Base-by-base conservation (phyloP, 768 basidiomycete genomes). In the Suillus cothurnatus region DNA sequence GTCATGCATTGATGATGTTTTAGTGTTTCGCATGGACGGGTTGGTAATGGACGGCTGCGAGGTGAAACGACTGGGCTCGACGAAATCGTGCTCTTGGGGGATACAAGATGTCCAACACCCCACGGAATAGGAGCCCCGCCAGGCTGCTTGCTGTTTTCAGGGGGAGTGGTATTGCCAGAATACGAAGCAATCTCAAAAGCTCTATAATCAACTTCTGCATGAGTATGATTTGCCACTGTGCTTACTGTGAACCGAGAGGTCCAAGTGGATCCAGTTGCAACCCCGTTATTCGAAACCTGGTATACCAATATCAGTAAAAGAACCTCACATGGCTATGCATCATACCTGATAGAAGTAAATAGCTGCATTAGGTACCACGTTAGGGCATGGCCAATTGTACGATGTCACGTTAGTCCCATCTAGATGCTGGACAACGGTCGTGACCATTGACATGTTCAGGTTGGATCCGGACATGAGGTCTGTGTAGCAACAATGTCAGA, bases 261-360 rank as follows among this genome's bases (percentile, higher is more conserved):
- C 80, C 80, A 81, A 21, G 67, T 65, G 6, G 74, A 63, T 36
- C 70, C 63, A 12, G 67, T 23, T 19, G 28, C 57, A 58, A 74
- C 70, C 12, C 69, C 71, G 31, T 71, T 69, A 45, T 78, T 76
- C 12, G 73, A 74, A 63, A 78, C 74, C 78, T 78, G 26, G n/a
- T 32, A 19, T 36, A 12, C 21, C 19, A 41, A 23, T 23, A 9
- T 45, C 41, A 28, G 23, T n/a, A 11, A 32, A 11, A 49, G 12
- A 23, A 14, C 41, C 31, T 17, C 34, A 11, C 12, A 39, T 41
- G 11, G 14, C 12, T 21, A 55, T 55, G 19, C 57, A 39, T 14
- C 67, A 23, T 63, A 77, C 80, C 73, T 81, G 75, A 61, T 81
- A 81, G 66, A 81, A 81, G 68, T 81, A 81, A 17, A 80, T 80